These are phyloP conservation scores for Proliferodiscus dingleyae DNA, from an alignment of 2,329 filamentous ascomycete species.

Conservation along the genomic window DNA sequence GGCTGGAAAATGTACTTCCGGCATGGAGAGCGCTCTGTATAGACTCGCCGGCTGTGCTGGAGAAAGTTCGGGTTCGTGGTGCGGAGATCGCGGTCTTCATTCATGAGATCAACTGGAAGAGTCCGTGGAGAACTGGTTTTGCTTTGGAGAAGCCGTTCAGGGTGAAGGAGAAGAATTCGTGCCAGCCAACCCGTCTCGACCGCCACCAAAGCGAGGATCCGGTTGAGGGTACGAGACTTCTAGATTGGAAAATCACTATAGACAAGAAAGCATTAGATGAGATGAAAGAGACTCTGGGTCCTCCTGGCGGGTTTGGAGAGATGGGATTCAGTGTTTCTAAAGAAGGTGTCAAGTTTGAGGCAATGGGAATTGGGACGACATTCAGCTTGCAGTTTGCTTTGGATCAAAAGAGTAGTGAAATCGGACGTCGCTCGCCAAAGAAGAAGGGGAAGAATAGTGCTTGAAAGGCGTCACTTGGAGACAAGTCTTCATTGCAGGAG, in stretches of 20 bases:
- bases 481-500: too few species aligned
- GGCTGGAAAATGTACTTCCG: constrained; percentile 7
- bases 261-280: constrained; percentile 9
- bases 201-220: constrained; percentile 4
- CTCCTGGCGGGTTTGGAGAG: constrained; percentile 14
- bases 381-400: constrained; percentile 10
- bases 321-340: constrained; percentile 12
- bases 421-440: not conserved
- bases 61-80: not conserved
- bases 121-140: not conserved
- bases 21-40: not conserved
- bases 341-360: constrained; percentile 10
- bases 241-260: constrained; percentile 10
- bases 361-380: constrained; percentile 12
- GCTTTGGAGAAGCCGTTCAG: not conserved
- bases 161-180: not conserved
- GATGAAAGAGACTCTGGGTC: constrained; percentile 14
- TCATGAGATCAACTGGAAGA: not conserved
- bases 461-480: too few species aligned
- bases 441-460: too few species aligned
- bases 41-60: not conserved
- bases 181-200: constrained; percentile 4
- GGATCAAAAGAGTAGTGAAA: too few species aligned
- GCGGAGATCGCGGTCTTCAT: constrained; percentile 1
- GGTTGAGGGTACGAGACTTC: not conserved